Conservation (phyloP, 768 basidiomycete genomes). For the Mycena galopus region DNA sequence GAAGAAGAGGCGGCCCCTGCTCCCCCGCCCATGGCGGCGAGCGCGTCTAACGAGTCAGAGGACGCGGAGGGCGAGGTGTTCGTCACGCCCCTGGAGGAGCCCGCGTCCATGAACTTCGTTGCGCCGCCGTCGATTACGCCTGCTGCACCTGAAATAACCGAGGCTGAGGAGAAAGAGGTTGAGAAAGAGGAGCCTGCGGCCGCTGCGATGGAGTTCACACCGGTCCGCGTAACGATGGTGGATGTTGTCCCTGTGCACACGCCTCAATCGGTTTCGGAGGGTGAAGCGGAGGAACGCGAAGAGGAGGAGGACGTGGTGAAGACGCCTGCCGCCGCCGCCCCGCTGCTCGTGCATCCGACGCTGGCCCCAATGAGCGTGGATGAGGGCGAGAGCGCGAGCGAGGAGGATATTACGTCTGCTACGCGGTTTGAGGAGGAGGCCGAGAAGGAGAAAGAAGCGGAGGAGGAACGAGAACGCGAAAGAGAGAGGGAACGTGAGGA, state of each 20-base stretch:
- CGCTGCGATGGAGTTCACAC: too few relatives aligned
- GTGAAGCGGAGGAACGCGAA: not conserved
- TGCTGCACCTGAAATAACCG: not conserved
- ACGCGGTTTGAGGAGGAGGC: slow-evolving; percentile 15
- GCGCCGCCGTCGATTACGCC: not conserved
- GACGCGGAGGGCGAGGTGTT: not conserved
- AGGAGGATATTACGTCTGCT: slow-evolving; percentile 23
- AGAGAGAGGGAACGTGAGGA: not conserved
- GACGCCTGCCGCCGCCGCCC: not conserved
- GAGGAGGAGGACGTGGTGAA: slow-evolving; percentile 22
- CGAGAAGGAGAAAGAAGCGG: not conserved
- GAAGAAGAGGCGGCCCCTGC: not conserved
- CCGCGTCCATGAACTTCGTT: slow-evolving; percentile 14
- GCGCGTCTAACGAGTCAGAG: not conserved
- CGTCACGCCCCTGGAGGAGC: slow-evolving; percentile 22
- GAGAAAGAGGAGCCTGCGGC: not conserved
- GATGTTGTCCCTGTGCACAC: not conserved
- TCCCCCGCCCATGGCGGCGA: not conserved
- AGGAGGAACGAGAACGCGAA: not conserved
- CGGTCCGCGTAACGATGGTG: not conserved
- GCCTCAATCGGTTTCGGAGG: not conserved
- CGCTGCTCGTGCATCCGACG: not conserved
- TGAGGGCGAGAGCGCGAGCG: not conserved
- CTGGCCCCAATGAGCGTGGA: not conserved
- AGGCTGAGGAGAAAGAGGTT: not conserved